Evolutionary conservation across 768 basidiomycete genomes (phyloP), one percentile per base, ranked within the genome.

Genomic region (Solioccasus polychromus): DNA sequence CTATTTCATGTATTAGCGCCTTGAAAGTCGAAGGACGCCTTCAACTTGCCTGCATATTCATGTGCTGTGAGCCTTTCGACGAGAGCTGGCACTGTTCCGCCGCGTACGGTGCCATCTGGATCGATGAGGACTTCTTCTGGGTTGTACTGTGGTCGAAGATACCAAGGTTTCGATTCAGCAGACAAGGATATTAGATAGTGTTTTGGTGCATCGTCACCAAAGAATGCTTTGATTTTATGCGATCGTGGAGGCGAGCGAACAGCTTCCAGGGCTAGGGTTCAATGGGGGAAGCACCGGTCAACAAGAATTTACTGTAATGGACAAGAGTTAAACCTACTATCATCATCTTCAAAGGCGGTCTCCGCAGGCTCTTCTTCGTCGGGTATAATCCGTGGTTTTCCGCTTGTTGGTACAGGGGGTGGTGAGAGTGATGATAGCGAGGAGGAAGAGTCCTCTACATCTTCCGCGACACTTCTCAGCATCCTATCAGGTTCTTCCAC

Each of bases 51-150:
- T 53, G 73, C 71, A 39, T 74, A 70, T 44, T 82, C 80, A 48
- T 87, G 84, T 18, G 77, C 73, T 0, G 84, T 86, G n/a, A 86
- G 67, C 28, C 79, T 71, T 51, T 82, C 81, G 8, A 86, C 75
- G 3, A 87, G 69, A 2, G 82, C 81, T 8, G 68, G 50, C 10
- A 85, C 61, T 0, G 82, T 83, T 2, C 83, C 85, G 3, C 79
- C 85, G 35, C 78, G 71, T 37, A 86, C 76, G 28, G 70, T 68
- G 23, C 82, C 80, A 39, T 84, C 82, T 12, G 80, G 79, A 51
- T 80, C 77, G 49, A 84, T 75, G 17, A 82, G 68, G 34, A 86
- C 75, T 34, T 85, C 80, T 8, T 72, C 71, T 8, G 75, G 69
- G 39, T 67, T 69, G 58, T 81, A 82, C 44, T 76, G 77, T 19